These are phyloP conservation scores for Didymosphaeria variabile DNA, from an alignment of 2,329 filamentous ascomycete genomes.

Conservation along the genomic window DNA sequence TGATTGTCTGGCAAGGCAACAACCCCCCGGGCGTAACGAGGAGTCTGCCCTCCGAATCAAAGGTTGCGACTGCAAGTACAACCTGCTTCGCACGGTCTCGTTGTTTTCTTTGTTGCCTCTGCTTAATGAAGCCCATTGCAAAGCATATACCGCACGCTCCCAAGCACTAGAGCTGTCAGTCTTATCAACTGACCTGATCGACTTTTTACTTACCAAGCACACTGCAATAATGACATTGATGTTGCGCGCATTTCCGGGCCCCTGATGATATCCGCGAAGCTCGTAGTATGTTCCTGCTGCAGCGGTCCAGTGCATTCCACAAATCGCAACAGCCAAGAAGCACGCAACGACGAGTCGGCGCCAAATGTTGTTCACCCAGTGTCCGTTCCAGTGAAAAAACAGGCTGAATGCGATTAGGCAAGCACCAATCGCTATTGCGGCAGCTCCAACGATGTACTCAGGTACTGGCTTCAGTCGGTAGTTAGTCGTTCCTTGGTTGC, in stretches of 20 bases:
- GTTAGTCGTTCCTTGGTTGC: conserved; percentile 83
- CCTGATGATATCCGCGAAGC: conserved; percentile 58
- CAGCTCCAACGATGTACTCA: conserved; percentile 71
- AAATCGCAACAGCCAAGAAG: conserved; percentile 76
- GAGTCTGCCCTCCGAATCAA: conserved; percentile 72
- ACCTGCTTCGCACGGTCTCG: conserved; percentile 62
- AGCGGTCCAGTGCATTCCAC: conserved; percentile 88
- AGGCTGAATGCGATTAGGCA: conserved; percentile 74
- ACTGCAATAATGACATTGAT: conserved; percentile 76
- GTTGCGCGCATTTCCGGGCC: conserved; percentile 57
- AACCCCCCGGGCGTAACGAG: conserved; percentile 75
- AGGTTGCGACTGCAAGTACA: conserved; percentile 68
- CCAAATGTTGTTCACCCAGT: conserved; percentile 83
- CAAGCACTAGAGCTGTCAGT: conserved; percentile 60
- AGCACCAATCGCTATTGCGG: conserved; percentile 75
- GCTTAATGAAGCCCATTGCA: conserved; percentile 47
- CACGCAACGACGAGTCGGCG: conserved; percentile 73
- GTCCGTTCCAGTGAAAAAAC: conserved; percentile 79
- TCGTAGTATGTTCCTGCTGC: conserved; percentile 75
- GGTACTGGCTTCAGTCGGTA: conserved; percentile 71
- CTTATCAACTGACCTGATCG: conserved; percentile 72
- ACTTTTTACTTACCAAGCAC: conserved; percentile 66
- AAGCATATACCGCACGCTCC: conserved; percentile 51
- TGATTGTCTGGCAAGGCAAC: conserved; percentile 78
- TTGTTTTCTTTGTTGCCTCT: conserved; percentile 50